These are phyloP conservation scores for Suillus fuscotomentosus DNA, from an alignment of 768 basidiomycete genomes.

Conservation along the genomic window DNA sequence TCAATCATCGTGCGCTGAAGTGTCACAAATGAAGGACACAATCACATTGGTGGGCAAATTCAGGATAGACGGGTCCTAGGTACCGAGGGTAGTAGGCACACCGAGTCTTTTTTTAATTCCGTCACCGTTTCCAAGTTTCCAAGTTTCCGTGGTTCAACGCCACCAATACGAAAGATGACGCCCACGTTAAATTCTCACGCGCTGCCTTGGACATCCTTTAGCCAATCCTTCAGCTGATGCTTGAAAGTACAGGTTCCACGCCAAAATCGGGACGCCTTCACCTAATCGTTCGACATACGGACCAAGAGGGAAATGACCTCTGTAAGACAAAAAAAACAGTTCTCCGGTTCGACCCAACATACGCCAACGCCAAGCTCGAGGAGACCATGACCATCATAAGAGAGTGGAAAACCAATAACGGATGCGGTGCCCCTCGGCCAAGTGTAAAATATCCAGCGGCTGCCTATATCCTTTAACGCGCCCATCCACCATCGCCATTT, in stretches of 20 bases:
- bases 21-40: neutral
- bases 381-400: slow-evolving; percentile 49
- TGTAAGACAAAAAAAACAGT: slow-evolving; percentile 34
- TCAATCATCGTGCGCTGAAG: neutral
- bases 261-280: slow-evolving; percentile 30
- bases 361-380: slow-evolving; percentile 37
- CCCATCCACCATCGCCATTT: slow-evolving; percentile 79
- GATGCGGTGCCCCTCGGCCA: slow-evolving; percentile 25
- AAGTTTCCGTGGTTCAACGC: neutral
- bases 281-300: slow-evolving; percentile 32
- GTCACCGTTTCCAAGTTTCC: neutral
- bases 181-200: neutral
- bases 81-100: neutral
- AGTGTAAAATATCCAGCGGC: slow-evolving; percentile 33
- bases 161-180: neutral
- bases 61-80: neutral
- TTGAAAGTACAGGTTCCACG: slow-evolving; percentile 4
- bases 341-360: slow-evolving; percentile 35
- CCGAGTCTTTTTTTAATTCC: neutral
- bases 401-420: slow-evolving; percentile 42
- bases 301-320: slow-evolving; percentile 37
- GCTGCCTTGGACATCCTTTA: neutral
- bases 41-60: neutral
- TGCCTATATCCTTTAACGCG: slow-evolving; percentile 54
- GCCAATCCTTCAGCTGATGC: neutral